A percentile compares a stretch with the other conserved stretches of the same genome.
phyloP scores from a whole-genome alignment of 306 rosid species.

The Gastrolobium bilobum region DNA sequence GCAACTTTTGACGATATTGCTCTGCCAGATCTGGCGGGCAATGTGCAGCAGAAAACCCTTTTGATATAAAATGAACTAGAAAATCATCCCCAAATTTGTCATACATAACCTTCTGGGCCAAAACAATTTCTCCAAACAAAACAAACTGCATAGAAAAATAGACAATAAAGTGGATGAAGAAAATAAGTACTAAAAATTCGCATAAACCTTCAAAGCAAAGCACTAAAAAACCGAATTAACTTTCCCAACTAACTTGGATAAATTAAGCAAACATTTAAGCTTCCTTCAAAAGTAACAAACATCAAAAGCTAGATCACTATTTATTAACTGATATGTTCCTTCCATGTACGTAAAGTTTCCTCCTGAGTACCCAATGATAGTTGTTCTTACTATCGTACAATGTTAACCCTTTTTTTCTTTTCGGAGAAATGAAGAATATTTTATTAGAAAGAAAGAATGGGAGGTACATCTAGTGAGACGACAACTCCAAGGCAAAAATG shows the following conservation, averaged over 20 bases:
- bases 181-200: conserved; percentile 5
- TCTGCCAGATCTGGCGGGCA: conserved; percentile 85
- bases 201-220: conserved; percentile 25
- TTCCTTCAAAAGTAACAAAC: conserved; percentile 5
- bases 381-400: not conserved
- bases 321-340: not conserved
- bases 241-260: conserved; percentile 9
- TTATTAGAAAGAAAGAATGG: no score
- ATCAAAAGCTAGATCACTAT: not conserved
- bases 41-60: conserved; percentile 78
- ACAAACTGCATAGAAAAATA: conserved; percentile 60
- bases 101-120: conserved; percentile 96
- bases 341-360: not conserved
- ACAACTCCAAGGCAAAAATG: no score
- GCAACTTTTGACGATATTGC: conserved; percentile 87
- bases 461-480: no score
- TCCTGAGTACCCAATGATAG: not conserved
- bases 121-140: conserved; percentile 96
- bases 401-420: not conserved
- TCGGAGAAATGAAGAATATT: no score
- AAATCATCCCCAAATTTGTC: conserved; percentile 94
- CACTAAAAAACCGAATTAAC: conserved; percentile 41
- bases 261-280: not conserved
- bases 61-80: conserved; percentile 52
- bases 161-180: conserved; percentile 15